phyloP scores from a whole-genome alignment of 495 filamentous ascomycete species.

The Parathielavia hyrcaniae region DNA sequence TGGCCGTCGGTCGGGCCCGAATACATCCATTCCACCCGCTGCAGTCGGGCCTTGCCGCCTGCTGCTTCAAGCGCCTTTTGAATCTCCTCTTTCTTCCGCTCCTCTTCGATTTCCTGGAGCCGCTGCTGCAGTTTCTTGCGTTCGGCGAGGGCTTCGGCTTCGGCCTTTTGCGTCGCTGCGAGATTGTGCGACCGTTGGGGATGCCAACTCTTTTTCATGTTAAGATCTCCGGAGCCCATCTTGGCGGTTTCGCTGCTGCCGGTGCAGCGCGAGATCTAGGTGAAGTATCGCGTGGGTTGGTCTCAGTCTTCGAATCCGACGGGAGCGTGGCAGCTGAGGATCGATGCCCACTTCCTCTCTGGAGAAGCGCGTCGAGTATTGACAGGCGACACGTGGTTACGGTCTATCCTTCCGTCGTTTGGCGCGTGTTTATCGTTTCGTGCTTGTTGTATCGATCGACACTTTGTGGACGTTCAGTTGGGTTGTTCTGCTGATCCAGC shows the following conservation, averaged over 20 bases:
- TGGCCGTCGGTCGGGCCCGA: conserved; percentile 74
- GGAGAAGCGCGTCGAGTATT: too few species aligned
- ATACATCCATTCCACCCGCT: conserved; percentile 98
- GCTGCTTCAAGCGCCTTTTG: conserved; percentile 84
- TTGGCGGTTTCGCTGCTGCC: conserved; percentile 38
- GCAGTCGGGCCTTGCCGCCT: conserved; percentile 65
- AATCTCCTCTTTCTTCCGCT: conserved; percentile 86
- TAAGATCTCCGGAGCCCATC: conserved; percentile 79
- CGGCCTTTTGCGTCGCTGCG: conserved; percentile 40
- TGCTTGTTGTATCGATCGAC: too few species aligned
- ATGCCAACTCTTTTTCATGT: conserved; percentile 98
- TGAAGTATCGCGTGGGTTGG: too few species aligned
- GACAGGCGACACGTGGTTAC: too few species aligned
- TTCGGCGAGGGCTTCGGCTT: conserved; percentile 91
- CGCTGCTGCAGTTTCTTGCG: conserved; percentile 83
- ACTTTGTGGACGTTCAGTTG: too few species aligned
- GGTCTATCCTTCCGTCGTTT: too few species aligned
- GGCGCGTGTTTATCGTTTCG: too few species aligned
- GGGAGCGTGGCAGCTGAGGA: too few species aligned
- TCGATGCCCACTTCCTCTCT: too few species aligned
- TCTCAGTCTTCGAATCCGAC: too few species aligned
- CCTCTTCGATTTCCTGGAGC: conserved; percentile 85
- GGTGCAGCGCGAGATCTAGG: conserved; percentile 6
- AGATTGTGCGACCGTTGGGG: conserved; percentile 35
- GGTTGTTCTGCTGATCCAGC: too few species aligned